Evolutionary conservation across 2,329 filamentous ascomycete species (phyloP).

Genomic region (Sphaerulina musiva): DNA sequence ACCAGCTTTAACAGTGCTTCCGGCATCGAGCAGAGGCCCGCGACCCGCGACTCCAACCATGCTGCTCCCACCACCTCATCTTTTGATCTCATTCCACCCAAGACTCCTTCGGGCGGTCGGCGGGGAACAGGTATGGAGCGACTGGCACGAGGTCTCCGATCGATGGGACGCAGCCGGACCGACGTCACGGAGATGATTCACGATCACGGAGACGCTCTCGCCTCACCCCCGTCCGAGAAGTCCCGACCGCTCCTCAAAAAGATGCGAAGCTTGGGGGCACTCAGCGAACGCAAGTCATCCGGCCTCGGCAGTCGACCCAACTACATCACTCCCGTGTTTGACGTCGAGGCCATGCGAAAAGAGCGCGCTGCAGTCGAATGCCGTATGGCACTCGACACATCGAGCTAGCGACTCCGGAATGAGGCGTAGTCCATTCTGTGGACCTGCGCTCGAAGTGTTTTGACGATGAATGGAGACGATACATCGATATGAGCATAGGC

Average conservation of each 20-base stretch:
- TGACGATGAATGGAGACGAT: slow-evolving; percentile 18
- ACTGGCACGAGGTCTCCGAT: slow-evolving; percentile 53
- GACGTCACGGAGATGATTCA: slow-evolving; percentile 46
- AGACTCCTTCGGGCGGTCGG: slow-evolving; percentile 33
- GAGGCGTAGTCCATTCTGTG: slow-evolving; percentile 7
- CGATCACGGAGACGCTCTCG: slow-evolving; percentile 8
- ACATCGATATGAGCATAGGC: slow-evolving; percentile 16
- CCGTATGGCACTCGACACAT: slow-evolving; percentile 3
- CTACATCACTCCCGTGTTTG: slow-evolving; percentile 18
- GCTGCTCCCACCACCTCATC: slow-evolving; percentile 19
- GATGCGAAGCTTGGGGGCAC: slow-evolving; percentile 34
- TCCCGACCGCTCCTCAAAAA: slow-evolving; percentile 30
- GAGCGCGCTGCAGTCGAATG: slow-evolving; percentile 18
- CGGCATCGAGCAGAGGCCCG: slow-evolving; percentile 15
- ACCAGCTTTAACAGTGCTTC: slow-evolving; percentile 49
- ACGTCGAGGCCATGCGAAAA: slow-evolving; percentile 21
- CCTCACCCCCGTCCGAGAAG: slow-evolving; percentile 7
- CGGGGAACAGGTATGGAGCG: slow-evolving; percentile 52
- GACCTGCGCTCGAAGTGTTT: slow-evolving; percentile 8
- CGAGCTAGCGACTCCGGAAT: slow-evolving; percentile 18
- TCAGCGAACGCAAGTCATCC: slow-evolving; percentile 27
- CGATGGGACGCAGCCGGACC: slow-evolving; percentile 50
- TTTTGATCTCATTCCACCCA: slow-evolving; percentile 24
- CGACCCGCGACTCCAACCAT: slow-evolving; percentile 19
- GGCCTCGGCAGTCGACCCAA: slow-evolving; percentile 14